Conservation (phyloP, 73 alveolate species). For the Paramecium octaurelia region DNA sequence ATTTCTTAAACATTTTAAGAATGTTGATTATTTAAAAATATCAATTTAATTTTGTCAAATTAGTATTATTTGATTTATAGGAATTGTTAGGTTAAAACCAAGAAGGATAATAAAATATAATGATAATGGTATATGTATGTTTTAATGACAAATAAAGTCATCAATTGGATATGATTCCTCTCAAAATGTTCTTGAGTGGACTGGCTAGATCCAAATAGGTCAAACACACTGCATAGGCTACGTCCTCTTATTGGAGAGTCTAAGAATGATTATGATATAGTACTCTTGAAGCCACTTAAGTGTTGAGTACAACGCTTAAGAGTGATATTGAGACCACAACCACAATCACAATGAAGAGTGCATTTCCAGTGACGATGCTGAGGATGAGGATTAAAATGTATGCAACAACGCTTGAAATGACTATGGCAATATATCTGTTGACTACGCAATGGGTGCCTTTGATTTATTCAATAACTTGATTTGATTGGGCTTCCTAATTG, state of each 20-base stretch:
- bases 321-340: not conserved
- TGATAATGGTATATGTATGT: not conserved
- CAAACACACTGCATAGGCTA: not conserved
- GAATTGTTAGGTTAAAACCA: not conserved
- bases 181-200: not conserved
- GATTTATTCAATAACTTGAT: not conserved
- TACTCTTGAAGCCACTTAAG: constrained; percentile 11
- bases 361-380: not conserved
- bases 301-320: not conserved
- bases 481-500: not conserved
- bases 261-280: not conserved
- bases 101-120: not conserved
- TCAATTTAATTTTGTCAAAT: too few relatives aligned
- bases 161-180: not conserved
- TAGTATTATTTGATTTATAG: too few relatives aligned
- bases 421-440: not conserved
- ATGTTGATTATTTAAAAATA: too few relatives aligned
- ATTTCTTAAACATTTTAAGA: not conserved
- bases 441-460: not conserved
- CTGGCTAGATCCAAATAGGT: not conserved
- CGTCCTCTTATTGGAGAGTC: not conserved
- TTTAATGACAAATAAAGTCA: not conserved
- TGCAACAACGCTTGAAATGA: not conserved
- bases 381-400: not conserved
- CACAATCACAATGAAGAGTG: not conserved